Evolutionary conservation across 768 basidiomycete species (phyloP).

Genomic region (Rhizopogon rudus): DNA sequence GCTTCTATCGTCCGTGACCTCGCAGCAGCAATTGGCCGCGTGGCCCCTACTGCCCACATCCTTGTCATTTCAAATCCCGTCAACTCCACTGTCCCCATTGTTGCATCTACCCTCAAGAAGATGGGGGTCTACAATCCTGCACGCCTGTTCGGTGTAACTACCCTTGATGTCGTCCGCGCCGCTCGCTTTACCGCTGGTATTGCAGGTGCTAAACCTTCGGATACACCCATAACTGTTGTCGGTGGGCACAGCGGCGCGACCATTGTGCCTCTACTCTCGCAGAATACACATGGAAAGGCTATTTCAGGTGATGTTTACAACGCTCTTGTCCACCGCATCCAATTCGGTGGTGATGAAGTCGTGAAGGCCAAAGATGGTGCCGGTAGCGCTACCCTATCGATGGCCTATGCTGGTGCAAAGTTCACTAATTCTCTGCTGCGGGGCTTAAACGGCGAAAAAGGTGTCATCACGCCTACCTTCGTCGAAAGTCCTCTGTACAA

Average conservation of each 20-base stretch:
- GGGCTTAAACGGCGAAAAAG: slow-evolving; percentile 62
- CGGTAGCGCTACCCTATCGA: slow-evolving; percentile 70
- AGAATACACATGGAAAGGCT: slow-evolving; percentile 63
- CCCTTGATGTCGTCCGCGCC: slow-evolving; percentile 96
- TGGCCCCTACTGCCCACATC: slow-evolving; percentile 87
- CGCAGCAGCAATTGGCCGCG: slow-evolving; percentile 80
- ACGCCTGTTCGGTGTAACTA: slow-evolving; percentile 93
- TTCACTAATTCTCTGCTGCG: slow-evolving; percentile 59
- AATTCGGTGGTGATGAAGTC: slow-evolving; percentile 97
- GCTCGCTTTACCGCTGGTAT: slow-evolving; percentile 83
- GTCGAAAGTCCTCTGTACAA: slow-evolving; percentile 86
- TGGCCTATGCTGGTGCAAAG: slow-evolving; percentile 75
- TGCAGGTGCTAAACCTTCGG: slow-evolving; percentile 55
- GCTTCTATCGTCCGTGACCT: slow-evolving; percentile 98
- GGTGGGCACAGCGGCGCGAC: slow-evolving; percentile 98
- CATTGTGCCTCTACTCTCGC: slow-evolving; percentile 93
- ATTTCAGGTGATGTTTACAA: slow-evolving; percentile 71
- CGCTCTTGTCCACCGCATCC: slow-evolving; percentile 87
- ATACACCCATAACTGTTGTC: slow-evolving; percentile 77
- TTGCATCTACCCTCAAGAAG: slow-evolving; percentile 86
- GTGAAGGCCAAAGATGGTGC: slow-evolving; percentile 96
- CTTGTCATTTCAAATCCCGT: slow-evolving; percentile 99
- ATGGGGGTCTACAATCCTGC: slow-evolving; percentile 89
- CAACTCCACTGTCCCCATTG: slow-evolving; percentile 97
- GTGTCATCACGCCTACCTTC: slow-evolving; percentile 74